A percentile compares a stretch with the other conserved stretches of the same genome.
Conservation (phyloP, 257 asterid species). For the Nicotiana otophora region DNA sequence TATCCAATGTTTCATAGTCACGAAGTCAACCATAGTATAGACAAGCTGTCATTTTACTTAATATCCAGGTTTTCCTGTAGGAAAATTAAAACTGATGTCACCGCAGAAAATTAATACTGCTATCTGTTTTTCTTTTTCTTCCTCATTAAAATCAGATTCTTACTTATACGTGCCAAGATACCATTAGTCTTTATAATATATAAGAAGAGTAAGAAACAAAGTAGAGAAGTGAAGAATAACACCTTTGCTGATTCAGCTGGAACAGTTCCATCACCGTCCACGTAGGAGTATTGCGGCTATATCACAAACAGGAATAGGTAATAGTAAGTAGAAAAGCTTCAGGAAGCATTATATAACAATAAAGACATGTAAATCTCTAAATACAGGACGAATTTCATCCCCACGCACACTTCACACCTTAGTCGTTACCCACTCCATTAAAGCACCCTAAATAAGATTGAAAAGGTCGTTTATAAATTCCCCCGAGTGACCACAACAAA, state of each 20-base stretch:
- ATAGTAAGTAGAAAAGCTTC: not conserved
- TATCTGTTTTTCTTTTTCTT: not conserved
- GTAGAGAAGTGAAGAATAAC: not conserved
- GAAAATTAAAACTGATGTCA: not conserved
- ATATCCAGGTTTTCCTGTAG: too few species aligned
- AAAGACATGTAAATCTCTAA: not conserved
- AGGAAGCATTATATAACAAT: not conserved
- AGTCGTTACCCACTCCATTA: not conserved
- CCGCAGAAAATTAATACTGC: not conserved
- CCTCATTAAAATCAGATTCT: not conserved
- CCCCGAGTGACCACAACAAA: not conserved
- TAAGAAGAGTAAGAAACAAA: not conserved
- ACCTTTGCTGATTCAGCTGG: constrained; percentile 90
- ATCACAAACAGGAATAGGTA: not conserved
- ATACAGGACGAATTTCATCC: not conserved
- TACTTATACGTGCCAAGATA: not conserved
- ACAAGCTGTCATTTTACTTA: too few species aligned
- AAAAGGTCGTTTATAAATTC: not conserved
- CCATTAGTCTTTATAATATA: not conserved
- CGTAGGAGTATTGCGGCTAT: constrained; percentile 73
- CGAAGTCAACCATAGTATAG: not conserved
- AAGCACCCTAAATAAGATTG: not conserved
- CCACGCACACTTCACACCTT: not conserved
- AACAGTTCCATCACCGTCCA: constrained; percentile 94
- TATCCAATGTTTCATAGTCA: not conserved